Evolutionary conservation across 2,329 filamentous ascomycete species (phyloP), one percentile per base, ranked within the genome.

Genomic region (Plenodomus biglobosus): DNA sequence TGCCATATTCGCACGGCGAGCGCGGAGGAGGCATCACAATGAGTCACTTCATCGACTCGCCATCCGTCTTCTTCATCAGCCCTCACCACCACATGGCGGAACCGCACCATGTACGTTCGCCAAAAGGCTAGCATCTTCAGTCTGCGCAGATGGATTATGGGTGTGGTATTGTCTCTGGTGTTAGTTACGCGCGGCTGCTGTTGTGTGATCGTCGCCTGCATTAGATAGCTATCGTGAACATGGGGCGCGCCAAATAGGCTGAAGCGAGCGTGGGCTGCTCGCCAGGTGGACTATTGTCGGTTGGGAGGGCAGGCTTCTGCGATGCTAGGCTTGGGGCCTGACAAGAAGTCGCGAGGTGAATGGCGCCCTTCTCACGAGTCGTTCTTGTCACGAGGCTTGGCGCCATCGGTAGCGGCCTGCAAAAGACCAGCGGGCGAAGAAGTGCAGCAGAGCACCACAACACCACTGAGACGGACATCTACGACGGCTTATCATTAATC

Each of bases 361-460:
- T 27, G 42, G 42, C 37, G 27, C 6, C 6, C 6, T 3, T 10
- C 27, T 15, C 27, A 32, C 22, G 22, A 36, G 39, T 30, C 48
- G 30, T 44, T 46, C 44, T 52, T 55, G 56, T 61, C 61, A 61
- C 60, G 63, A 48, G 50, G 55, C 61, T 65, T 61, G 64, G 61
- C 62, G 42, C 36, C 40, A 37, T 55, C 51, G 48, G 58, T 55
- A 57, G 58, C 61, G 52, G 55, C 57, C 53, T 53, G 59, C 52
- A 53, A 56, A 64, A 65, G 59, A 59, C 59, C 57, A 54, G 56
- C 57, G 47, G 50, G 55, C 53, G 55, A 37, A 48, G 58, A 50
- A 43, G 55, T 53, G 48, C 46, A 55, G 56, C 61, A 52, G 51
- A 45, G 56, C 62, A 60, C 61, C 44, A 62, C 60, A 58, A 47